Conservation (phyloP, 1,284 basidiomycete species). For the Melampsora larici-populina region DNA sequence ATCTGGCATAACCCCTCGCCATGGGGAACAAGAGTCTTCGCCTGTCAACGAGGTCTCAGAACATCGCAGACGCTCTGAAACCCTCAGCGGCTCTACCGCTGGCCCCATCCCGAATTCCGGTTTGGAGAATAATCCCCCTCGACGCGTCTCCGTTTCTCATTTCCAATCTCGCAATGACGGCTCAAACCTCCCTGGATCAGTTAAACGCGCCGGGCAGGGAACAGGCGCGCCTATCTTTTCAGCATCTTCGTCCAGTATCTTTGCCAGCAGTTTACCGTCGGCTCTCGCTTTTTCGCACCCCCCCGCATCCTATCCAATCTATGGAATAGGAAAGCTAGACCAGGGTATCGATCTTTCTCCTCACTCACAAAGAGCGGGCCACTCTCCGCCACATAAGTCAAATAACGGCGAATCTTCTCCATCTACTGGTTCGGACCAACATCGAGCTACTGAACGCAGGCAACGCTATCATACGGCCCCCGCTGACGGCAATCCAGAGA, state of each 20-base stretch:
- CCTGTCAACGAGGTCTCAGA: conserved; percentile 1
- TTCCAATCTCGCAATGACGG: background rate
- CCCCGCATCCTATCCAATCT: background rate
- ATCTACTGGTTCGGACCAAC: background rate
- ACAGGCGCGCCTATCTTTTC: background rate
- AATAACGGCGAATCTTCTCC: background rate
- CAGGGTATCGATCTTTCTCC: conserved; percentile 12
- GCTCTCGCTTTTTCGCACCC: conserved; percentile 28
- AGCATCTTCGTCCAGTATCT: background rate
- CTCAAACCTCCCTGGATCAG: background rate
- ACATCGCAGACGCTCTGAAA: conserved; percentile 29
- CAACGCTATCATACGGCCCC: conserved; percentile 40
- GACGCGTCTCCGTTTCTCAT: background rate
- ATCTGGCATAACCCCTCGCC: background rate
- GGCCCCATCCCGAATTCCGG: background rate
- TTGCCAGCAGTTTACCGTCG: conserved; percentile 5
- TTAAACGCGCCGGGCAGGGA: background rate
- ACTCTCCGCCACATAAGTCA: background rate
- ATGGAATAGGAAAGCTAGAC: background rate
- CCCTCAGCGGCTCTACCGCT: conserved; percentile 1
- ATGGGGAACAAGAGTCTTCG: background rate
- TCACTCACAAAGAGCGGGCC: background rate
- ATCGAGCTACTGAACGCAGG: conserved; percentile 8
- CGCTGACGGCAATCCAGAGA: conserved; percentile 19
- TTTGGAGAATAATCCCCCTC: background rate